Base-by-base conservation (phyloP, 139 green algal genomes). In the Tetraselmis striata region DNA sequence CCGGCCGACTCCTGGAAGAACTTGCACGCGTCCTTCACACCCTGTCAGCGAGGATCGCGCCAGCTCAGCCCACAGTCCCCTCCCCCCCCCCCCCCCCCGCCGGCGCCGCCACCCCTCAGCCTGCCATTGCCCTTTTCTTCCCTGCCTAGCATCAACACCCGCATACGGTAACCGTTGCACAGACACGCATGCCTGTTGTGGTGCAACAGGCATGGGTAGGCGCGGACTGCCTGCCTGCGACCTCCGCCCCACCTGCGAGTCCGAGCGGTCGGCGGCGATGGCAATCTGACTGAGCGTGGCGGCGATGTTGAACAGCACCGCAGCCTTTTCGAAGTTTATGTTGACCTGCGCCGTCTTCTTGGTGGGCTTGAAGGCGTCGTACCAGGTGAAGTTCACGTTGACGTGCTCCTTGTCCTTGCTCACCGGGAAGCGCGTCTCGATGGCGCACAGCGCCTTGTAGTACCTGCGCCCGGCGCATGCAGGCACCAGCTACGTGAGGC, bases 371-470 rank as follows among this genome's bases (percentile, higher is more conserved):
- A 98, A 97, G 26, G 95, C 94, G 80, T 98, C 95, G 77, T 86
- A 87, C 85, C 90, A 95, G 2, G 74, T 80, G 81, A 92, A 93
- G n/a, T 77, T 78, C 28, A 95, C 59, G 27, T 90, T 85, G 22
- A 94, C 89, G 58, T 96, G 87, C 28, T 88, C 89, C 11, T 78
- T 82, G 18, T 94, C 91, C 32, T 86, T 88, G 85, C 88, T 92
- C 84, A 99, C 94, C 11, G 96, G 96, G 80, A 99, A 98, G 32
- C 96, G 89, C 1, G 89, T 91, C 87, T 98, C 95, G 79, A 99
- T 94, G 24, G 93, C 82, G 24, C 83, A 90, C 45, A 98, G 86
- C 30, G 86, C 87, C 28, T 91, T 88, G 81, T 91, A 95, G 86
- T 98, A 99, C 89, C 90, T 95, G 88, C n/a, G 45, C 0, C 5